Evolutionary conservation across 2,329 filamentous ascomycete genomes (phyloP), one percentile per base, ranked within the genome.

Genomic region (Parastagonospora nodorum): DNA sequence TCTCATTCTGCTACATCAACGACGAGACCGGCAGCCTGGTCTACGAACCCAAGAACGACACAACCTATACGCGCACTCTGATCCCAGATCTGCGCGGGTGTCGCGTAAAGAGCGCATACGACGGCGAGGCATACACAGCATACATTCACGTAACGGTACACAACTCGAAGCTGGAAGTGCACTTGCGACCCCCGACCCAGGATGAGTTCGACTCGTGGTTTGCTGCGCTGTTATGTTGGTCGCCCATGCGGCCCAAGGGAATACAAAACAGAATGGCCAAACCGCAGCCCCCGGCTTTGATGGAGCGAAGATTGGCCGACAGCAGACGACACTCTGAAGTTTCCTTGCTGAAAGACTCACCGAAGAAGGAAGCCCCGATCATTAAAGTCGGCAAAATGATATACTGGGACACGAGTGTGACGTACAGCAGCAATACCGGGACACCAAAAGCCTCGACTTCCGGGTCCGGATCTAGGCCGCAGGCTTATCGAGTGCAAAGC

Each of bases 171-270:
- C 71, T 84, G 19, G 82, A 89, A 57, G 76, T 90, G 37, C 77
- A 88, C 46, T 75, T 94, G 50, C 82, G 86, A 31, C 88, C 90
- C 11, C 71, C 83, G 8, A 80, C 81, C 2, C 74, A 82, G 29
- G 82, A 86, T 15, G 88, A 93, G 64, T 84, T 88, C 58, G 88
- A 93, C 61, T 79, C 87, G 16, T 94, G 90, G 90, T 83, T 92
- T 49, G 90, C 90, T 11, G 89, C 89, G 7, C 74, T 94, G 38
- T 78, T 93, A 29, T 90, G 88, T 68, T 94, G 90, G 90, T 88
- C 92, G 69, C 88, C 90, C 57, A 79, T 91, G 51, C 83, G 84
- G 19, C 85, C 86, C 1, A 79, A 80, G 9, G 80, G 80, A 10
- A 75, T 82, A 12, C 74, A 77, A 55, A 80, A 79, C 50, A 84